These are phyloP conservation scores for Malania oleifera DNA, from an alignment of 164 flowering plant species.

Conservation along the genomic window DNA sequence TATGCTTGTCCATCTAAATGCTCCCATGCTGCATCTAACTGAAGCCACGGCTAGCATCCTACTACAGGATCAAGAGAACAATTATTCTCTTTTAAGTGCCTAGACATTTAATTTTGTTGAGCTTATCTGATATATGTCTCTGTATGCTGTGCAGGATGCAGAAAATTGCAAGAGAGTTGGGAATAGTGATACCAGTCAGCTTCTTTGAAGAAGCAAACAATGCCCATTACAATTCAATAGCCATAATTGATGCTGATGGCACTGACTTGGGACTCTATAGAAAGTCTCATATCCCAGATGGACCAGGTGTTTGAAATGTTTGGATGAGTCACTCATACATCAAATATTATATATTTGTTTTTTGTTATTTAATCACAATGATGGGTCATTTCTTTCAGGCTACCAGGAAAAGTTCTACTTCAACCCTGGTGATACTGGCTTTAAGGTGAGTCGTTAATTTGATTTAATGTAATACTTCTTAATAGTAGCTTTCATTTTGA, in stretches of 20 bases:
- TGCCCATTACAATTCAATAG: conserved; percentile 95
- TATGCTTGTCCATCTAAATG: conserved; percentile 1
- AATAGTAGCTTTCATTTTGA: neutral
- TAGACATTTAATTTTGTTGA: neutral
- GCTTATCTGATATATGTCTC: neutral
- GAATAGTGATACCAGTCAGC: conserved; percentile 93
- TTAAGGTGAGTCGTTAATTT: conserved; percentile 52
- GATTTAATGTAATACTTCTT: neutral
- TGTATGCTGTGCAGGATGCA: conserved; percentile 60
- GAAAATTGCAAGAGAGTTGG: conserved; percentile 86
- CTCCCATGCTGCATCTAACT: neutral
- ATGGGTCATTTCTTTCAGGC: conserved; percentile 40
- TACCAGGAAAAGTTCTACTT: conserved; percentile 98
- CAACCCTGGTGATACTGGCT: conserved; percentile 97
- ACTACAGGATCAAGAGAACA: neutral
- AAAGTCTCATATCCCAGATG: conserved; percentile 97
- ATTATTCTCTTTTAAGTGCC: neutral
- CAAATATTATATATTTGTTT: neutral
- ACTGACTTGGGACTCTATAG: conserved; percentile 88
- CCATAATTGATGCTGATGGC: conserved; percentile 97
- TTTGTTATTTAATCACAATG: neutral
- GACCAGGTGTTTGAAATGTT: conserved; percentile 57
- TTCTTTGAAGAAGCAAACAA: conserved; percentile 98
- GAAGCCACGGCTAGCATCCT: neutral
- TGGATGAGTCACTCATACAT: neutral